Conservation (phyloP, 1,284 basidiomycete genomes). For the Marasmius tenuissimus region DNA sequence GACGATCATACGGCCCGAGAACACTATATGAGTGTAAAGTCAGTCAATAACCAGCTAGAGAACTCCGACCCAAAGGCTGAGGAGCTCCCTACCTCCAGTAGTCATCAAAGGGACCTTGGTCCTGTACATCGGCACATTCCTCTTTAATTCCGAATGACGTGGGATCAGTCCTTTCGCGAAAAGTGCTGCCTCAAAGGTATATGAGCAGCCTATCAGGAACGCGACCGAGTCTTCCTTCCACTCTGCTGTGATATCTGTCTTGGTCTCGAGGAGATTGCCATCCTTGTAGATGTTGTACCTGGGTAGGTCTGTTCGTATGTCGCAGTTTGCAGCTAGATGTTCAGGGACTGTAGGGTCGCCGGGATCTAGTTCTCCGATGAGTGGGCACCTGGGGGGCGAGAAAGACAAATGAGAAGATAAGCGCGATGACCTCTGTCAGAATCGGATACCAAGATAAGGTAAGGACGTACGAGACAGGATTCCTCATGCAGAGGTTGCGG, state of each 20-base stretch:
- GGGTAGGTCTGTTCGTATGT: conserved; percentile 1
- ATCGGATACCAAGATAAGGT: not conserved
- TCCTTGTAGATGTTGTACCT: not conserved
- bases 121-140: not conserved
- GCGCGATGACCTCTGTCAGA: not conserved
- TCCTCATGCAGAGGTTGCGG: not conserved
- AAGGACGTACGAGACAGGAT: not conserved
- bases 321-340: not conserved
- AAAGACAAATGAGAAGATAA: no score
- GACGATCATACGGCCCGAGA: conserved; percentile 2
- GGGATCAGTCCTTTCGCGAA: not conserved
- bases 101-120: not conserved
- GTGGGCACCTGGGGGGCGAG: not conserved
- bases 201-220: not conserved
- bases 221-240: not conserved
- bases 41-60: not conserved
- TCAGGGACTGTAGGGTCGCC: not conserved
- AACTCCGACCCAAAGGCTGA: not conserved
- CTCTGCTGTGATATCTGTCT: not conserved
- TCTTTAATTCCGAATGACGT: not conserved
- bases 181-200: not conserved
- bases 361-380: not conserved
- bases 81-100: not conserved
- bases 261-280: not conserved
- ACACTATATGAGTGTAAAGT: not conserved